A percentile compares a stretch with the other conserved stretches of the same genome.
Evolutionary conservation across 1,284 basidiomycete species (phyloP).

Genomic region (Apiotrichum sp.): DNA sequence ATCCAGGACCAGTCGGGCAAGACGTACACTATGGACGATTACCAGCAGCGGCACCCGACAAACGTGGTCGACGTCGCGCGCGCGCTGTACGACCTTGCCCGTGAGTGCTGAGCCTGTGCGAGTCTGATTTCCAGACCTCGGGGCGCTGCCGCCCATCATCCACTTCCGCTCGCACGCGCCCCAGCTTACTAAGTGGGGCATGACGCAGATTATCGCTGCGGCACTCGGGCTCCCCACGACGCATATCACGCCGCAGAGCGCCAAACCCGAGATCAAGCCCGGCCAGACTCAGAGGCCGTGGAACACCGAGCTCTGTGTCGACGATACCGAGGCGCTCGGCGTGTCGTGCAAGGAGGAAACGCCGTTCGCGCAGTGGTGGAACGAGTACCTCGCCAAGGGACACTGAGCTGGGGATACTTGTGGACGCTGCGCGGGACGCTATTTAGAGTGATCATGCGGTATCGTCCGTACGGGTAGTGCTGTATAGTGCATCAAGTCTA

Average conservation of each 20-base stretch:
- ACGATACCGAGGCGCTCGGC: slow-evolving; percentile 31
- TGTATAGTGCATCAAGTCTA: slow-evolving; percentile 6
- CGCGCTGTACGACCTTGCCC: slow-evolving; percentile 45
- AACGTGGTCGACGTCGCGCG: slow-evolving; percentile 49
- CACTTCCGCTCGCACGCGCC: slow-evolving; percentile 50
- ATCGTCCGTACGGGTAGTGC: background rate
- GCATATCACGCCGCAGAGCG: slow-evolving; percentile 36
- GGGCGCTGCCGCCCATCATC: slow-evolving; percentile 39
- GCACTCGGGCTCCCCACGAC: slow-evolving; percentile 33
- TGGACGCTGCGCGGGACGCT: too few relatives aligned
- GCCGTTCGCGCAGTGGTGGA: slow-evolving; percentile 42
- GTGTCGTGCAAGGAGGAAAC: slow-evolving; percentile 31
- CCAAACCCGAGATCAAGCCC: slow-evolving; percentile 24
- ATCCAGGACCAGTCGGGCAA: slow-evolving; percentile 49
- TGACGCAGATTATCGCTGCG: slow-evolving; percentile 43
- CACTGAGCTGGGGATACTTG: too few relatives aligned
- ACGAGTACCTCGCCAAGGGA: slow-evolving; percentile 17
- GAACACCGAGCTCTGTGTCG: slow-evolving; percentile 41
- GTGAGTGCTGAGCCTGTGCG: slow-evolving; percentile 15
- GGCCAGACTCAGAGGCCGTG: slow-evolving; percentile 41
- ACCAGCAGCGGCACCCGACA: slow-evolving; percentile 50
- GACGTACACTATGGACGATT: slow-evolving; percentile 47
- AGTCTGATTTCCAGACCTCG: slow-evolving; percentile 19
- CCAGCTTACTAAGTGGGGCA: slow-evolving; percentile 50
- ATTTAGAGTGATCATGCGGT: too few relatives aligned